Conservation (phyloP, 768 basidiomycete genomes). For the Podaxis sp. region DNA sequence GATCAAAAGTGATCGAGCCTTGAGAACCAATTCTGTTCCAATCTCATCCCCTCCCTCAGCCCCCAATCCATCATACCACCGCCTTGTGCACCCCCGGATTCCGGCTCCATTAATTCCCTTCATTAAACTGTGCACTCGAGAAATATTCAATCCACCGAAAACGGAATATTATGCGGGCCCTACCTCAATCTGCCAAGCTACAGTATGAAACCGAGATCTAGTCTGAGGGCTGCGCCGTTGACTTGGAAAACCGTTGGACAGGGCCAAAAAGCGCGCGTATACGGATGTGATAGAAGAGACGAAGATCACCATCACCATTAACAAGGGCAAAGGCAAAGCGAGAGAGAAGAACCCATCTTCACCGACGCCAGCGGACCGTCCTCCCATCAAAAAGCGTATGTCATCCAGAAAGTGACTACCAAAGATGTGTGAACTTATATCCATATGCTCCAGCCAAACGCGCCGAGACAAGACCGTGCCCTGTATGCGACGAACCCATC, state of each 20-base stretch:
- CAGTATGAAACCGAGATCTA: slow-evolving; percentile 5
- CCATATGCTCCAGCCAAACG: slow-evolving; percentile 48
- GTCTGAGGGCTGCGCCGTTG: background rate
- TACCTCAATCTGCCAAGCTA: slow-evolving; percentile 1
- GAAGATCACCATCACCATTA: slow-evolving; percentile 1
- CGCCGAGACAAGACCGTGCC: slow-evolving; percentile 74
- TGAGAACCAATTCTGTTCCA: background rate
- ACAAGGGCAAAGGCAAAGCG: slow-evolving; percentile 8
- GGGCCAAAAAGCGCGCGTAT: slow-evolving; percentile 8
- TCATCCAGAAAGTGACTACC: background rate
- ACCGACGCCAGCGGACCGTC: background rate
- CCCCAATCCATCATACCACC: slow-evolving; percentile 12
- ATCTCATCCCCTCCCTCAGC: slow-evolving; percentile 8
- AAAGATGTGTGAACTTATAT: background rate
- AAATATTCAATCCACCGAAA: background rate
- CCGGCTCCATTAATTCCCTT: background rate
- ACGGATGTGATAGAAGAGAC: slow-evolving; percentile 1
- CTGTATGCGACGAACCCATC: slow-evolving; percentile 70
- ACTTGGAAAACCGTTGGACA: background rate
- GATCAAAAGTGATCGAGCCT: slow-evolving; percentile 8
- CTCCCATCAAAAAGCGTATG: slow-evolving; percentile 11
- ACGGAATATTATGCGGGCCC: background rate
- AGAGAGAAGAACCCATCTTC: background rate
- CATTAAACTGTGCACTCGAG: background rate
- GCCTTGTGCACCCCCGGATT: background rate